Conservation (phyloP, 176 grass and related monocot species). For the Miscanthus lutarioriparius region DNA sequence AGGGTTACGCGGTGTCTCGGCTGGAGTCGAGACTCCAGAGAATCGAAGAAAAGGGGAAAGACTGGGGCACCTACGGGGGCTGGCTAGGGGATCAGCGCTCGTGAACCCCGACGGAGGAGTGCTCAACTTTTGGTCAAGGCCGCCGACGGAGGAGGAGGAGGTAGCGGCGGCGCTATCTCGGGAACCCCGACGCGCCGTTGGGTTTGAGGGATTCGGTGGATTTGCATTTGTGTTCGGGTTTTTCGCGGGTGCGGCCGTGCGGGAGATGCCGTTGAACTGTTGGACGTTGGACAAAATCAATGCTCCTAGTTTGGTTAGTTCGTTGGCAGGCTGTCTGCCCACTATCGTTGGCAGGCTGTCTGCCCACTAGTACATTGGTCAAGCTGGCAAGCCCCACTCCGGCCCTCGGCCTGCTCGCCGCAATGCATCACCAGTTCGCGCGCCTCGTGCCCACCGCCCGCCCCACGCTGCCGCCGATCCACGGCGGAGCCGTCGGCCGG, state of each 20-base stretch:
- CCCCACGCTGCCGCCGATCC: slow-evolving; percentile 14
- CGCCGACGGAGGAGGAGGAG: slow-evolving; percentile 16
- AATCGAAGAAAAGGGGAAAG: too few species aligned
- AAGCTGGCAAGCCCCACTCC: not conserved
- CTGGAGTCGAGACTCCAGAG: too few species aligned
- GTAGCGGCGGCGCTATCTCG: not conserved
- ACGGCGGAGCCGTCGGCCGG: not conserved
- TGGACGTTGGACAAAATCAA: not conserved
- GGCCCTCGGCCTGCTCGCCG: not conserved
- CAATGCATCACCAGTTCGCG: slow-evolving; percentile 43
- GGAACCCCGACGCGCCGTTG: not conserved
- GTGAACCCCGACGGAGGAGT: too few species aligned
- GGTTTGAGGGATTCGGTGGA: too few species aligned
- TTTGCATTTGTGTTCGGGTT: too few species aligned
- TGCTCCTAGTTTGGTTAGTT: not conserved
- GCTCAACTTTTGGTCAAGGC: slow-evolving; percentile 39
- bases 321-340: too few species aligned
- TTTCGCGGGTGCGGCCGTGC: not conserved
- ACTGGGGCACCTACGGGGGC: not conserved
- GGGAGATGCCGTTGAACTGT: not conserved
- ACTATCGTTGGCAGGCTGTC: not conserved
- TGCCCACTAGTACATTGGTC: not conserved
- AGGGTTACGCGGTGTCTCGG: too few species aligned
- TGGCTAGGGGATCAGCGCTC: too few species aligned
- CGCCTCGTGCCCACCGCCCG: slow-evolving; percentile 42